Percentiles rank a stretch among this genome's conserved stretches.
These are phyloP conservation scores for Patellifolia procumbens DNA, from an alignment of 179 eudicot genomes.

Conservation along the genomic window DNA sequence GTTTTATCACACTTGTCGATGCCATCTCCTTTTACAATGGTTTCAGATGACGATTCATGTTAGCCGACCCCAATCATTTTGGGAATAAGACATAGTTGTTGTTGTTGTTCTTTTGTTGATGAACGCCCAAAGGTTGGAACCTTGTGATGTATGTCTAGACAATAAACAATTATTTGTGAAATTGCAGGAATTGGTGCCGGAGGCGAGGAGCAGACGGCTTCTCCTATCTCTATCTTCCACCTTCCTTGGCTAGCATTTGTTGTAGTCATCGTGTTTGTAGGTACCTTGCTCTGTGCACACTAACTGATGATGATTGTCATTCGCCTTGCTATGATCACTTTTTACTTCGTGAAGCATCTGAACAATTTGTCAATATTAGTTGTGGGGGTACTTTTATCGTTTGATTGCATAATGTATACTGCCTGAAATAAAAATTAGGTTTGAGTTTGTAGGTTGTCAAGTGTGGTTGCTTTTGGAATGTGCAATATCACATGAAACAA, in stretches of 20 bases:
- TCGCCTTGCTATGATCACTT: background rate
- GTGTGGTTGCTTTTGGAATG: constrained; percentile 12
- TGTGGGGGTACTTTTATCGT: background rate
- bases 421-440: background rate
- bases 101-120: no score
- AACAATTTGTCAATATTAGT: background rate
- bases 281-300: constrained; percentile 83
- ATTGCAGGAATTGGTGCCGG: constrained; percentile 95
- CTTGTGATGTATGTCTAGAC: background rate
- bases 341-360: background rate
- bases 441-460: background rate
- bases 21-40: no score
- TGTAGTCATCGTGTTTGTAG: constrained; percentile 97
- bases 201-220: constrained; percentile 88
- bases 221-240: constrained; percentile 69
- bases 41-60: no score
- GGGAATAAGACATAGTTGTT: no score
- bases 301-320: constrained; percentile 28
- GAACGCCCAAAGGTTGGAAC: no score
- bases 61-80: no score
- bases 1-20: no score
- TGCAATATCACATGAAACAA: background rate
- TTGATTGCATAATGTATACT: background rate
- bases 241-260: constrained; percentile 84
- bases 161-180: no score